Evolutionary conservation across 495 filamentous ascomycete genomes (phyloP), one percentile per base, ranked within the genome.

Genomic region (Lophium mytilinum): DNA sequence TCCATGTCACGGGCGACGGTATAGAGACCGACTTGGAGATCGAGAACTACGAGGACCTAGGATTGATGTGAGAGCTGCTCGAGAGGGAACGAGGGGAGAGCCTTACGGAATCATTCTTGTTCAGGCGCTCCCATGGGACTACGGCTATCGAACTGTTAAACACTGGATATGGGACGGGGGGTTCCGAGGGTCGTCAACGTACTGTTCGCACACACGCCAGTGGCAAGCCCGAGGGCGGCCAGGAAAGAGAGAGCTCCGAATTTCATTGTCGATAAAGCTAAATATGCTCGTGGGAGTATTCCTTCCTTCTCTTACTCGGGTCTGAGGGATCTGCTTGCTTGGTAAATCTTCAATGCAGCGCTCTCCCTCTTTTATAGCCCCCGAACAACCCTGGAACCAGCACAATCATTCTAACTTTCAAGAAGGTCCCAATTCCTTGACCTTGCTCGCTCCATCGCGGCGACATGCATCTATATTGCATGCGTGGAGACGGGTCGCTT

Each of bases 11-110:
- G 80, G 37, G 82, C 81, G 11, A 87, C 62, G 50, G 75, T 71
- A 66, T 80, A 80, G 18, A 90, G 82, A 36, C 87, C 87, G 56
- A 85, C 78, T 68, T 89, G 85, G 58, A 85, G 76, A 67, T 90
- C 87, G 52, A 89, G 76, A 55, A 89, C 75, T 34, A 90, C 70
- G 24, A 90, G 79, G 37, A 79, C 67, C 77, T 78, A 30, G 9
- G 4, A 21, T 49, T 40, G n/a, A 36, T 51, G 53, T 36, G 59
- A 10, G 52, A 35, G 10, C 37, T 56, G n/a, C 48, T 53, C 49
- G 52, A 18, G 8, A 4, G 5, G 24, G 21, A 12, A 3, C 6
- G 14, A 9, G 15, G 41, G 5, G n/a, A 48, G 7, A 33, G 47
- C 52, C 74, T 55, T 66, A 83, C 76, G 3, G 80, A 71, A 37